phyloP scores from a whole-genome alignment of 2,329 filamentous ascomycete genomes.

The Exophiala sp. region DNA sequence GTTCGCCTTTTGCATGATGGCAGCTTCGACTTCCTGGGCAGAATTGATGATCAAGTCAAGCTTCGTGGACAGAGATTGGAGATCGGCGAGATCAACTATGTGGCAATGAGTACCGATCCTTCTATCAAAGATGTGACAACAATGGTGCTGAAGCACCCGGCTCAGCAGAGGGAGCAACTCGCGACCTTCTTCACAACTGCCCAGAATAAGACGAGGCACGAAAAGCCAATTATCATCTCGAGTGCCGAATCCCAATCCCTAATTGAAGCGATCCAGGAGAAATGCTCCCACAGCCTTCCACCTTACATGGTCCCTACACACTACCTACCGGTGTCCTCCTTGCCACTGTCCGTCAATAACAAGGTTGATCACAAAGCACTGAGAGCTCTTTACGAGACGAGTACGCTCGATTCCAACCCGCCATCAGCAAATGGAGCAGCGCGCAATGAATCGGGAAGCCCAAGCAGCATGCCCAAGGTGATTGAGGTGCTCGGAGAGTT shows the following conservation, averaged over 20 bases:
- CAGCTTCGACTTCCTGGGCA: conserved; percentile 81
- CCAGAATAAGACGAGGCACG: conserved; percentile 17
- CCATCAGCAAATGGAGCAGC: conserved; percentile 48
- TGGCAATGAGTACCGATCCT: conserved; percentile 61
- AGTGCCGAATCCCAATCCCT: conserved; percentile 39
- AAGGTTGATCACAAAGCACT: conserved; percentile 76
- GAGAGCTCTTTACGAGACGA: conserved; percentile 58
- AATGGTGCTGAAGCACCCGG: conserved; percentile 67
- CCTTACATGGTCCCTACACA: conserved; percentile 91
- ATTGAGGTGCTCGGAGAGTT: conserved; percentile 43
- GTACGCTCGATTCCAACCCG: conserved; percentile 53
- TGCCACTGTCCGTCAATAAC: conserved; percentile 85
- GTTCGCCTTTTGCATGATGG: conserved; percentile 76
- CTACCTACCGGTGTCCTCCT: conserved; percentile 64
- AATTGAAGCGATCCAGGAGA: conserved; percentile 50
- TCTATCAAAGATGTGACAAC: conserved; percentile 69
- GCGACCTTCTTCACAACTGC: conserved; percentile 64
- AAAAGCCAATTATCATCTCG: conserved; percentile 36
- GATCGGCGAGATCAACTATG: conserved; percentile 84
- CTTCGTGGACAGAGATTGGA: conserved; percentile 84
- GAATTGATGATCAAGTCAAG: conserved; percentile 89
- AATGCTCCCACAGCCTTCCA: conserved; percentile 69
- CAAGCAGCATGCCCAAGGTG: conserved; percentile 53
- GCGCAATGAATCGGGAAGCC: conserved; percentile 33
- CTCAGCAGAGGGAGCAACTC: conserved; percentile 75